Evolutionary conservation across 805 yeast species (phyloP).

Genomic region (Suhomyces vadensis): DNA sequence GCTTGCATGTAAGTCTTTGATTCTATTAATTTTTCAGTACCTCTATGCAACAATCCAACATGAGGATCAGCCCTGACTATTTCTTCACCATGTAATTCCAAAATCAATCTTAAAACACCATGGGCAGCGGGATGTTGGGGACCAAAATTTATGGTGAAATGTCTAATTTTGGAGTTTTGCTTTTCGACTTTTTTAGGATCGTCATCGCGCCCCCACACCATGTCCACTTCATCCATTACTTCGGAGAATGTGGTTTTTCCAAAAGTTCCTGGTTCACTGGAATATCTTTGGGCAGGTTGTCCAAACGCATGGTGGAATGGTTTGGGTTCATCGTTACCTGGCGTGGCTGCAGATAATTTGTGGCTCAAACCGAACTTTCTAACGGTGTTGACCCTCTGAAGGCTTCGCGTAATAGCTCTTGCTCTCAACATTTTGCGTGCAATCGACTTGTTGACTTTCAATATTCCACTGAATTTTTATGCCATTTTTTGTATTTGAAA

Average conservation of each 20-base stretch:
- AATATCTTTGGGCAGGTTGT: conserved; percentile 34
- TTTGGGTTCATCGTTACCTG: conserved; percentile 26
- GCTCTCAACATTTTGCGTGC: conserved; percentile 27
- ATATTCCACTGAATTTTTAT: background rate
- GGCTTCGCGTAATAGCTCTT: conserved; percentile 10
- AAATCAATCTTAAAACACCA: conserved; percentile 83
- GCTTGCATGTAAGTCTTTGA: conserved; percentile 86
- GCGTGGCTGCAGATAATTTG: conserved; percentile 23
- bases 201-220: conserved; percentile 46
- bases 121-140: conserved; percentile 97
- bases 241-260: conserved; percentile 47
- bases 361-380: conserved; percentile 12
- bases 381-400: background rate
- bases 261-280: conserved; percentile 33
- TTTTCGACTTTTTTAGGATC: conserved; percentile 44
- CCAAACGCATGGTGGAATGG: conserved; percentile 42
- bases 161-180: conserved; percentile 64
- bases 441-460: conserved; percentile 1
- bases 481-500: conserved; percentile 11
- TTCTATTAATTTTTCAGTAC: conserved; percentile 87
- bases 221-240: conserved; percentile 46
- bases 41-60: conserved; percentile 84
- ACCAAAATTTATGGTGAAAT: conserved; percentile 86
- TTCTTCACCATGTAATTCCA: conserved; percentile 88
- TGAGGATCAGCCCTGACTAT: conserved; percentile 86